Conservation (phyloP, 2,329 filamentous ascomycete genomes). For the Ramularia collo-cygni region DNA sequence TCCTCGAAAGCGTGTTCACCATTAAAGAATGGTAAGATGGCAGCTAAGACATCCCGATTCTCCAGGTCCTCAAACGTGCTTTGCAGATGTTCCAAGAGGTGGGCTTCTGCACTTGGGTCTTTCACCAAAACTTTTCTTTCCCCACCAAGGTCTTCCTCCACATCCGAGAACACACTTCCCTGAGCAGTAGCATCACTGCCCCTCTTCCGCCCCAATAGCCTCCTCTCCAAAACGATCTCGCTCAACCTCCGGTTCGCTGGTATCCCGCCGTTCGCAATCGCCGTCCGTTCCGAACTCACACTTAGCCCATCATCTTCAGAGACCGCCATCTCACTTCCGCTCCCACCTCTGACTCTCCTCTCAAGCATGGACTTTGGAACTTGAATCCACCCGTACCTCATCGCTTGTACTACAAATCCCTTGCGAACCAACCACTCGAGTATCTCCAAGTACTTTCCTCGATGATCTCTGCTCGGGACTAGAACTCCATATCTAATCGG, state of each 20-base stretch:
- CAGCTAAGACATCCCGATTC: slow-evolving; percentile 61
- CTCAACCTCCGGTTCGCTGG: no score
- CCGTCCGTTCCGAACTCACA: slow-evolving; percentile 22
- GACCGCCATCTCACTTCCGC: slow-evolving; percentile 1
- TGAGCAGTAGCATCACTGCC: not conserved
- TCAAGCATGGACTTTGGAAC: slow-evolving; percentile 57
- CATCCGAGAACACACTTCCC: not conserved
- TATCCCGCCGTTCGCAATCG: slow-evolving; percentile 9
- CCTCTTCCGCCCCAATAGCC: not conserved
- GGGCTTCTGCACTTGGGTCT: slow-evolving; percentile 17
- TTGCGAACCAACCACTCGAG: slow-evolving; percentile 88
- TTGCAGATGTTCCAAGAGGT: slow-evolving; percentile 10
- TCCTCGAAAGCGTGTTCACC: slow-evolving; percentile 78
- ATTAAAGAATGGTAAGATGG: slow-evolving; percentile 80
- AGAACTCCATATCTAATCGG: slow-evolving; percentile 78
- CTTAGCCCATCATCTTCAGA: slow-evolving; percentile 23
- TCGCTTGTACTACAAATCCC: slow-evolving; percentile 88
- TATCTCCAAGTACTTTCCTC: slow-evolving; percentile 81
- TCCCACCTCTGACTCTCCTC: not conserved
- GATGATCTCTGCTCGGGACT: slow-evolving; percentile 81
- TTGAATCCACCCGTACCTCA: slow-evolving; percentile 77
- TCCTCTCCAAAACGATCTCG: not conserved
- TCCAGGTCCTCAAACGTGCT: slow-evolving; percentile 40
- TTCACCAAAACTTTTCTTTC: slow-evolving; percentile 6
- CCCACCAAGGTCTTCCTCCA: not conserved